Base-by-base conservation (phyloP, 1,284 basidiomycete species). In the Ceratobasidium sp. region DNA sequence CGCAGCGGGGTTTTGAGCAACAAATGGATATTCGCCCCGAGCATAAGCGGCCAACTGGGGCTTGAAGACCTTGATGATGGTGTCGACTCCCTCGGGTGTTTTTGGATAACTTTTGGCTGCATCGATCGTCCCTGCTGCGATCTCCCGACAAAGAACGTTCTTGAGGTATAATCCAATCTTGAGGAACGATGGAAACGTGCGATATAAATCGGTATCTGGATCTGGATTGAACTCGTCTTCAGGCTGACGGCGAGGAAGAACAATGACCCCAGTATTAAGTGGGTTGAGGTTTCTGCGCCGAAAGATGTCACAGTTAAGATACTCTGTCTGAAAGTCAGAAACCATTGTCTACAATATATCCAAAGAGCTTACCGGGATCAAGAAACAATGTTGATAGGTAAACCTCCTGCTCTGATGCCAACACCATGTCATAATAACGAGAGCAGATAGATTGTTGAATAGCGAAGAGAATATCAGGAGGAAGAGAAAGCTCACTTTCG, bases 321-420 rank as follows among this genome's bases (percentile, higher is more conserved):
- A 46, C 7, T 9, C 58, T 61, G 26, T 9, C 8, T 8, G 26
- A 21, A 14, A 23, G 9, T 52, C 11, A 52, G 8, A 13, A 23
- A 23, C 49, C 21, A 11, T 8, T 8, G 49, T 11, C 14, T 52
- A 52, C 14, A 52, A 21, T 9, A 23, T 14, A 52, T 52, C n/a
- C n/a, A n/a, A n/a, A n/a, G 13, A 23, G 61, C 67, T n/a, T 28
- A 72, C 73, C 8, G 3, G 66, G 67, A 72, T 74, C n/a, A 30
- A 74, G 67, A 35, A 74, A 61, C 8, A 74, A 50, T 2, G 55
- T 35, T 0, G 73, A 41, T 18, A 74, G 44, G 43, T 74, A 74
- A n/a, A 74, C 55, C 23, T 69, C 58, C 26, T 59, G 35, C 16
- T 21, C 38, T 8, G 72, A 23, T 28, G 54, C 38, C 13, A 72